Evolutionary conservation across 2,329 filamentous ascomycete species (phyloP).

Genomic region (Grosmannia penicillata): DNA sequence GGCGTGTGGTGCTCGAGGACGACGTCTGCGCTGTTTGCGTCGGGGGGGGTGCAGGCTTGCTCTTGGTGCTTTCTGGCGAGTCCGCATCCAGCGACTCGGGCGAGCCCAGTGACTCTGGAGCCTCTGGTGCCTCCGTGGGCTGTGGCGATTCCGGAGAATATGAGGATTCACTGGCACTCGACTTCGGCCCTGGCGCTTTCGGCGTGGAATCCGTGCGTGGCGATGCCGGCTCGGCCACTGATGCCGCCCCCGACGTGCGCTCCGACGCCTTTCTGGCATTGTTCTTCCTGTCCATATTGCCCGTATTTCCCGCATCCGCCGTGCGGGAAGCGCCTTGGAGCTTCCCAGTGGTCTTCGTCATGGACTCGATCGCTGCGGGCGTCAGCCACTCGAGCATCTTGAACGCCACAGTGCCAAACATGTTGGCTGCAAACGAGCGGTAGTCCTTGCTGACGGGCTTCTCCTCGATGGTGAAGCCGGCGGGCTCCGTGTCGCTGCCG

Average conservation of each 20-base stretch:
- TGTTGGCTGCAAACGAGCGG: conserved; percentile 44
- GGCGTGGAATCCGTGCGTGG: neutral
- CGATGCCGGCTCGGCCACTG: neutral
- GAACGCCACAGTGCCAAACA: conserved; percentile 51
- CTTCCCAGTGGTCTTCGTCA: conserved; percentile 24
- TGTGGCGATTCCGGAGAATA: no score
- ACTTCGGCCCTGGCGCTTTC: neutral
- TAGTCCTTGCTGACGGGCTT: conserved; percentile 37
- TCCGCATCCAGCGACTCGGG: neutral
- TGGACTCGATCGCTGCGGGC: conserved; percentile 35
- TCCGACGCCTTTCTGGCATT: no score
- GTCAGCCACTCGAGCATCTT: conserved; percentile 61
- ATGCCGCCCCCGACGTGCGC: no score
- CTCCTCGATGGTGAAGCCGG: conserved; percentile 27
- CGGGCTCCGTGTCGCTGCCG: neutral
- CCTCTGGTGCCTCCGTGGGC: no score
- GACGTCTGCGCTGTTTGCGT: neutral
- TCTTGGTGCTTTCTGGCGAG: neutral
- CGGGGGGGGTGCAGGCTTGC: neutral
- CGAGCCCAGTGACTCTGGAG: no score
- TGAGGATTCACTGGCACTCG: no score
- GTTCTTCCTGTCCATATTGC: neutral
- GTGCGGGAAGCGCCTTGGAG: conserved; percentile 14
- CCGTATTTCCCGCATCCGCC: neutral
- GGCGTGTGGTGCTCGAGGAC: conserved; percentile 8